phyloP scores from a whole-genome alignment of 2,329 filamentous ascomycete genomes.

The Ophiognomonia clavigignenti-juglandacearum region DNA sequence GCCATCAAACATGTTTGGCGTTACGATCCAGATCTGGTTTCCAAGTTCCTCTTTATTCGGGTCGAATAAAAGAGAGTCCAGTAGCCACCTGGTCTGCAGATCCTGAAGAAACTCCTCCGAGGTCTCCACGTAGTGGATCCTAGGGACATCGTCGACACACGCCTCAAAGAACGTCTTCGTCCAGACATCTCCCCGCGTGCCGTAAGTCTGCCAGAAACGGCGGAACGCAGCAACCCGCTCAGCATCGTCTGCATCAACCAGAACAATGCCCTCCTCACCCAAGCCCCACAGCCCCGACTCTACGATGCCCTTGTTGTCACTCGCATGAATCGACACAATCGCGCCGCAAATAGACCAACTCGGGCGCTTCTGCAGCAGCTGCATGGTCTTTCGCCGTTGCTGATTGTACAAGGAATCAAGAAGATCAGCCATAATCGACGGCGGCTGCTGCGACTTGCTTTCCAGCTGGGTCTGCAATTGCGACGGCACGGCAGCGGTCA shows the following conservation, averaged over 20 bases:
- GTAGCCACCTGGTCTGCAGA: background rate
- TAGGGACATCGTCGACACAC: background rate
- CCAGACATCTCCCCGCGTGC: background rate
- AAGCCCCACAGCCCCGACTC: slow-evolving; percentile 2
- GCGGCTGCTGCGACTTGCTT: no score
- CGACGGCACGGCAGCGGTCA: no score
- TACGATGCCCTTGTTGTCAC: background rate
- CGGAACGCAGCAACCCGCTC: background rate
- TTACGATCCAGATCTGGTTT: background rate
- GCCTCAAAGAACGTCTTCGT: background rate
- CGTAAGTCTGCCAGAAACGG: background rate
- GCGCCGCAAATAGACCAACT: background rate
- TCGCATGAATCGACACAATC: background rate
- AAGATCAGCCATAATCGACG: background rate
- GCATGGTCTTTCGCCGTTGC: background rate
- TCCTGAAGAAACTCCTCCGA: background rate
- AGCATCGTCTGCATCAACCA: slow-evolving; percentile 1
- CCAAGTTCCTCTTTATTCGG: background rate
- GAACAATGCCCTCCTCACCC: slow-evolving; percentile 4
- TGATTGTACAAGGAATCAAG: background rate
- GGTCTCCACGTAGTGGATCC: background rate
- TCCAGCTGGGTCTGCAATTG: no score
- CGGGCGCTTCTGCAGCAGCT: background rate
- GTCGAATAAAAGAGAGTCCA: background rate
- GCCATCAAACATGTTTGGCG: background rate